phyloP scores from a whole-genome alignment of 495 filamentous ascomycete genomes.

The Penicillium nucicola region DNA sequence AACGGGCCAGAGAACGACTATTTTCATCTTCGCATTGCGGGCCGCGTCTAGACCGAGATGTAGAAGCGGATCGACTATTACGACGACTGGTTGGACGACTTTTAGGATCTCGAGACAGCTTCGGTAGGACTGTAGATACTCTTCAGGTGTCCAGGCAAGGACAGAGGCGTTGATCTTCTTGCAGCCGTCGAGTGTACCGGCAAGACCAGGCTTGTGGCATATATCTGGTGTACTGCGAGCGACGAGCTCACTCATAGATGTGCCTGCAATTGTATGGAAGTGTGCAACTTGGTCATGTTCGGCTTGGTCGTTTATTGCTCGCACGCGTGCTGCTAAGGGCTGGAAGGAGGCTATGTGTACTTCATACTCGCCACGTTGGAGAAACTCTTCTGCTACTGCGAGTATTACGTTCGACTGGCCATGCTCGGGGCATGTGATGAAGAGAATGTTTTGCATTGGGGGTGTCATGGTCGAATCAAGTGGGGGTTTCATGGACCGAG shows the following conservation, averaged over 20 bases:
- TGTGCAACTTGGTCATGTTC: constrained; percentile 11
- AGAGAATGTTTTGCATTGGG: constrained; percentile 30
- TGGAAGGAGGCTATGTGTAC: constrained; percentile 54
- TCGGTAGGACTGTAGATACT: constrained; percentile 47
- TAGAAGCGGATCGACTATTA: constrained; percentile 50
- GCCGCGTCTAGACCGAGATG: constrained; percentile 48
- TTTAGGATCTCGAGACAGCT: constrained; percentile 43
- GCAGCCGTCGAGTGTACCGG: constrained; percentile 35
- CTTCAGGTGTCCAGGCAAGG: constrained; percentile 43
- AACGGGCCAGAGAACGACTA: constrained; percentile 33
- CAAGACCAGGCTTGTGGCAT: constrained; percentile 34
- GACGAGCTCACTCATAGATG: constrained; percentile 40
- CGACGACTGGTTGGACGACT: constrained; percentile 35
- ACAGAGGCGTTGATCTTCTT: constrained; percentile 32
- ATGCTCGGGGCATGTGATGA: constrained; percentile 55
- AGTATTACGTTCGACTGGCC: constrained; percentile 56
- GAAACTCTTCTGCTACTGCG: constrained; percentile 49
- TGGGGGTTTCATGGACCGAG: no score
- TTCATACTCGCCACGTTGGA: constrained; percentile 39
- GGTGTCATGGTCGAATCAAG: constrained; percentile 2
- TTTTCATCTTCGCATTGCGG: constrained; percentile 28
- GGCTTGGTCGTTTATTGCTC: constrained; percentile 28
- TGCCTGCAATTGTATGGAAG: constrained; percentile 44
- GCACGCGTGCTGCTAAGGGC: constrained; percentile 26
- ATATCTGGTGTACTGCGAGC: constrained; percentile 33